phyloP scores from a whole-genome alignment of 352 stramenopile species.

The Phytophthora megakarya region DNA sequence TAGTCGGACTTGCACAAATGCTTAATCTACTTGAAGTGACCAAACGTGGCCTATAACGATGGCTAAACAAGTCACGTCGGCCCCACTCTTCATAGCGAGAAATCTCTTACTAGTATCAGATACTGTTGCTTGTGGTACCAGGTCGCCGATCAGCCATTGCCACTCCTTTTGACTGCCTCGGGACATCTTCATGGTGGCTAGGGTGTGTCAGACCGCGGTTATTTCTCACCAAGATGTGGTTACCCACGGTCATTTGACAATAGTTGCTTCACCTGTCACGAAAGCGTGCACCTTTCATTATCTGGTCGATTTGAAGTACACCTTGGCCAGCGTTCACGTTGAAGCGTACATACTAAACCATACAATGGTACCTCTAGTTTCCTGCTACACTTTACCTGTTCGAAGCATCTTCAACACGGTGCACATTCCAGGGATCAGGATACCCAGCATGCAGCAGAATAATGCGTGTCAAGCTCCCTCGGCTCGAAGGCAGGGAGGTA shows the following conservation, averaged over 20 bases:
- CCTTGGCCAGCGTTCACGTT: neutral
- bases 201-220: neutral
- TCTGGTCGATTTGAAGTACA: conserved; percentile 15
- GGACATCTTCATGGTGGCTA: neutral
- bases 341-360: neutral
- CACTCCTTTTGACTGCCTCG: neutral
- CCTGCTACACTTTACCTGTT: neutral
- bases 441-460: neutral
- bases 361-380: neutral
- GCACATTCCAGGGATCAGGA: conserved; percentile 4
- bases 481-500: conserved; percentile 1
- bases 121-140: no score
- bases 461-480: neutral
- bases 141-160: neutral
- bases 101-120: no score
- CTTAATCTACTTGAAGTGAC: no score
- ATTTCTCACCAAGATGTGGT: neutral
- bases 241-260: neutral
- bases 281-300: conserved; percentile 10
- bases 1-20: no score
- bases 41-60: no score
- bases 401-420: conserved; percentile 6
- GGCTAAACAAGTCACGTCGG: no score
- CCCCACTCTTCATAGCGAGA: no score
- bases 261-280: neutral